Base-by-base conservation (phyloP, 1,139 yeast genomes). In the Nematodospora anomalae region DNA sequence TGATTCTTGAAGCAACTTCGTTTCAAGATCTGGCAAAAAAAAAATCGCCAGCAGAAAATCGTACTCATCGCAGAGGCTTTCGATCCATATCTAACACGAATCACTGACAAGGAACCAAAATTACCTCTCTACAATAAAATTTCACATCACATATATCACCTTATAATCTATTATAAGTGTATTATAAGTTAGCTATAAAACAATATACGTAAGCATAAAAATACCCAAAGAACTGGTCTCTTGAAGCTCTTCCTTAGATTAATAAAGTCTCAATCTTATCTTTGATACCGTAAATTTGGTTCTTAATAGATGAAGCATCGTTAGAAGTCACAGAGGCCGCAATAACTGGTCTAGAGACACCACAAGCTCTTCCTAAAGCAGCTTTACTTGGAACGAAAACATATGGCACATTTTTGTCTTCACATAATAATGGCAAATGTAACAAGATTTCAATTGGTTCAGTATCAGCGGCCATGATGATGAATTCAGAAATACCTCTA, bases 401-500 rank as follows among this genome's bases (percentile, higher is more conserved):
- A 76, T 92, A 92, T 47, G 98, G 97, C 53, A 92, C 98, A 76
- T 94, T 92, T 80, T 92, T 92, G 74, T 92, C 99, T 74, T 92
- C 98, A 72, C 99, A 92, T 59, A 94, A 78, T 58, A 94, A 80
- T 37, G 99, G 99, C 68, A 94, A 79, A 69, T 94, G 98, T 67
- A 94, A 82, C 64, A 94, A 83, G 67, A 94, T 92, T 76, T 94
- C 98, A 62, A 94, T 90, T 57, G 99, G 99, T 71, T 92, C 96
- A 57, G 98, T 88, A 67, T 94, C 98, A 57, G 98, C 99, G 55
- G 98, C 98, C 97, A 94, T 89, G 74, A 94, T 88, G 71, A 94
- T 90, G 79, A 94, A 92, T 75, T 92, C 98, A 57, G 97, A 86
- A 61, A 94, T 92, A 81, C 98, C 98, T 78, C 98, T 88, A 85